Base-by-base conservation (phyloP, 805 yeast genomes). In the Phaffomyces thermotolerans region DNA sequence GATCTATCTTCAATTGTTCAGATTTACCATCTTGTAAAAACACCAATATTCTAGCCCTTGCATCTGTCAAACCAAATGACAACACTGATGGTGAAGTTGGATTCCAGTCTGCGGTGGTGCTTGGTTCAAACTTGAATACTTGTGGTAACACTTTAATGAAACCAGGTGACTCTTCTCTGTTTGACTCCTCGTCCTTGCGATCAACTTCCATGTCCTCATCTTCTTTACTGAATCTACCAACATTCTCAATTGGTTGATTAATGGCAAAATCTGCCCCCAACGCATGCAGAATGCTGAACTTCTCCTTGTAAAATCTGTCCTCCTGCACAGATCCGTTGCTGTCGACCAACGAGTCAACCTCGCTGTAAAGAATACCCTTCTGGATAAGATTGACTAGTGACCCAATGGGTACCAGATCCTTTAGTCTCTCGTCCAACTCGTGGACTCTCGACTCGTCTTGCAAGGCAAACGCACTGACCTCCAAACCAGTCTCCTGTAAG, bases 341-440 rank as follows among this genome's bases (percentile, higher is more conserved):
- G 9, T 63, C 61, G 8, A 75, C 75, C 36, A 80, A 60, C 4
- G 76, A 71, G 56, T 86, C 90, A 17, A 83, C 76, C 48, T 85
- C 78, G n/a, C 80, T 66, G 58, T 81, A 86, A 38, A 89, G 70
- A 15, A 90, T 76, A 2, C 98, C 98, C 59, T 80, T 84, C 54
- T 91, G 97, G 0, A 91, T 81, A 36, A 91, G 66, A 55, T 78
- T 77, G 12, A 91, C 95, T 27, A 91, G 67, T 52, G 85, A 76
- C 1, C 97, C 97, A 3, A 84, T 71, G n/a, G 87, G 84, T 18
- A 86, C 75, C 38, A 67, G 64, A 8, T 65, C 65, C 2, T 75
- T 67, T 47, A 75, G 71, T 42, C 66, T 64, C 3, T 60, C 59
- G 37, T 79, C 95, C 47, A 76, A 73, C 18, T 71, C 69, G 48